Percentiles rank a stretch among this genome's conserved stretches.
phyloP scores from a whole-genome alignment of 176 grass and related monocot genomes.

The Ensete ventricosum region DNA sequence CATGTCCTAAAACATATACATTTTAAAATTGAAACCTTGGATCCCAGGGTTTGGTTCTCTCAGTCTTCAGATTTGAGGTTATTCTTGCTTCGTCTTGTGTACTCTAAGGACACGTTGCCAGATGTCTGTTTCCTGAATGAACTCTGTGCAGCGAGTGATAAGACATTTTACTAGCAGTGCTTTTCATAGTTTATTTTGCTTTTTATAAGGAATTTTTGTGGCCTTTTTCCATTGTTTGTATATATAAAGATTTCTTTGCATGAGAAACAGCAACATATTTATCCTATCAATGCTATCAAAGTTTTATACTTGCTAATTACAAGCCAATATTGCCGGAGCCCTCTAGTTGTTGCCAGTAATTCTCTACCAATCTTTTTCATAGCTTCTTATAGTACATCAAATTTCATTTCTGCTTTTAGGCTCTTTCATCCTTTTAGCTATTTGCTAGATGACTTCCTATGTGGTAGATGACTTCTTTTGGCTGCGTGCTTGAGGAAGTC shows the following conservation, averaged over 20 bases:
- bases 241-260: not conserved
- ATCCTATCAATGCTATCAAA: not conserved
- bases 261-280: not conserved
- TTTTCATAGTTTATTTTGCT: not conserved
- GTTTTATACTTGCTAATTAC: not conserved
- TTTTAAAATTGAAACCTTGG: not conserved
- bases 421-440: too few species aligned
- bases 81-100: not conserved
- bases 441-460: too few species aligned
- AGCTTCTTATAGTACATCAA: too few species aligned
- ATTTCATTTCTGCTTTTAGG: too few species aligned
- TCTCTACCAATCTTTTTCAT: too few species aligned
- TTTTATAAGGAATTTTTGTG: not conserved
- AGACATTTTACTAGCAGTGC: too few species aligned
- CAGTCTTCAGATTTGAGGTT: not conserved
- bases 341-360: too few species aligned
- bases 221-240: not conserved
- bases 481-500: too few species aligned
- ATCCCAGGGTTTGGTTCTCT: not conserved
- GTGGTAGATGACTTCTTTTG: too few species aligned
- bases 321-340: too few species aligned
- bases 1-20: not conserved
- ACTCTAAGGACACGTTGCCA: not conserved
- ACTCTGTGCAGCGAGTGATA: not conserved
- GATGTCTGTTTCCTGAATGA: not conserved